phyloP scores from a whole-genome alignment of 805 yeast genomes.

The Sugiyamaella valdiviana region DNA sequence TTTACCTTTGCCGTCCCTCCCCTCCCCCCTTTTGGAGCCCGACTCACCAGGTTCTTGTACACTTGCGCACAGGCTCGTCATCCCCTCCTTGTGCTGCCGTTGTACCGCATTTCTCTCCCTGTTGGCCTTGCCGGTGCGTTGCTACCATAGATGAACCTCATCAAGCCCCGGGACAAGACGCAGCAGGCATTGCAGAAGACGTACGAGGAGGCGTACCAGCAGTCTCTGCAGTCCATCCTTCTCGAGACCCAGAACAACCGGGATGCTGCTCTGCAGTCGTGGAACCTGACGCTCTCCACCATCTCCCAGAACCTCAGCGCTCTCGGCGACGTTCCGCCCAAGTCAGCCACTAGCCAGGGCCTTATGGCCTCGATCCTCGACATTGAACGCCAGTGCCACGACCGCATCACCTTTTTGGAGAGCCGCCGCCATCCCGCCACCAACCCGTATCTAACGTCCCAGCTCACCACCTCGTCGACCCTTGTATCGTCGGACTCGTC shows the following conservation, averaged over 20 bases:
- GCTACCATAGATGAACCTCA: conserved; percentile 16
- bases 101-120: background rate
- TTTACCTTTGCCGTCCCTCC: background rate
- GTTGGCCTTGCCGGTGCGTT: no score
- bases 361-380: conserved; percentile 34
- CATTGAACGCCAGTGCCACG: conserved; percentile 37
- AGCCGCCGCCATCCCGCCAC: conserved; percentile 13
- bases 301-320: conserved; percentile 30
- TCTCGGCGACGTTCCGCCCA: conserved; percentile 29
- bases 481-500: background rate
- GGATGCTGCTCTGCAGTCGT: conserved; percentile 30
- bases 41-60: background rate
- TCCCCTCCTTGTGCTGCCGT: background rate
- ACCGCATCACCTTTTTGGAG: conserved; percentile 29
- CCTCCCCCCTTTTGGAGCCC: background rate
- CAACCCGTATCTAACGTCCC: conserved; percentile 25
- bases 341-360: conserved; percentile 30
- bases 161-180: conserved; percentile 11
- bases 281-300: conserved; percentile 32
- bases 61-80: background rate
- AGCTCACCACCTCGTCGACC: conserved; percentile 3
- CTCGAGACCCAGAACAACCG: conserved; percentile 34
- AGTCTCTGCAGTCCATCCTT: conserved; percentile 35
- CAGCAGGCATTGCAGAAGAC: conserved; percentile 29
- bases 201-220: conserved; percentile 38